Conservation (phyloP, 495 filamentous ascomycete species). For the Sordaria brevicollis region DNA sequence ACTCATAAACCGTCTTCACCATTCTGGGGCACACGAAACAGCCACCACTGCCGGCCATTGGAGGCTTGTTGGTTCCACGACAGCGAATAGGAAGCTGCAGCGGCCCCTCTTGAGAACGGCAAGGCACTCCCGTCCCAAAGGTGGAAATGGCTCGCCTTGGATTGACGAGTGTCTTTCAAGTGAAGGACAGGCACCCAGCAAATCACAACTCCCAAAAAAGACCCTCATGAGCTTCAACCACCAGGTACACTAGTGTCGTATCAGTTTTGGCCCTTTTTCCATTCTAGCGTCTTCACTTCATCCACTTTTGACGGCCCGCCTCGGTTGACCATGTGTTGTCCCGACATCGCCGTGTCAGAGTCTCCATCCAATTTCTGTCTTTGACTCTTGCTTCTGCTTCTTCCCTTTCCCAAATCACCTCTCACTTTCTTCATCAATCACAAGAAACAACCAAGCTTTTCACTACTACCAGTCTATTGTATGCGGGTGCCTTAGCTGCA, state of each 20-base stretch:
- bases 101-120: constrained; percentile 23
- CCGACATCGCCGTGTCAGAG: background rate
- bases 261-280: background rate
- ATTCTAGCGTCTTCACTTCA: background rate
- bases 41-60: constrained; percentile 17
- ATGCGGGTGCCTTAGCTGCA: background rate
- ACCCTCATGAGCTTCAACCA: background rate
- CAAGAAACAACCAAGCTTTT: background rate
- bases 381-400: background rate
- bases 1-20: background rate
- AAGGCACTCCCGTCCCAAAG: constrained; percentile 31
- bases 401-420: background rate
- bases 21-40: constrained; percentile 5
- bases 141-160: constrained; percentile 6
- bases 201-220: background rate
- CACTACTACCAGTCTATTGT: background rate
- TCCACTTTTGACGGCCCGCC: background rate
- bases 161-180: background rate
- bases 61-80: constrained; percentile 16
- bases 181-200: background rate
- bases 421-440: background rate
- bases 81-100: constrained; percentile 24
- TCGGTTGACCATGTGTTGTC: background rate
- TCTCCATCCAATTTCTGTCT: background rate
- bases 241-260: background rate